Evolutionary conservation across 2,329 filamentous ascomycete genomes (phyloP).

Genomic region (Alternaria sp.): DNA sequence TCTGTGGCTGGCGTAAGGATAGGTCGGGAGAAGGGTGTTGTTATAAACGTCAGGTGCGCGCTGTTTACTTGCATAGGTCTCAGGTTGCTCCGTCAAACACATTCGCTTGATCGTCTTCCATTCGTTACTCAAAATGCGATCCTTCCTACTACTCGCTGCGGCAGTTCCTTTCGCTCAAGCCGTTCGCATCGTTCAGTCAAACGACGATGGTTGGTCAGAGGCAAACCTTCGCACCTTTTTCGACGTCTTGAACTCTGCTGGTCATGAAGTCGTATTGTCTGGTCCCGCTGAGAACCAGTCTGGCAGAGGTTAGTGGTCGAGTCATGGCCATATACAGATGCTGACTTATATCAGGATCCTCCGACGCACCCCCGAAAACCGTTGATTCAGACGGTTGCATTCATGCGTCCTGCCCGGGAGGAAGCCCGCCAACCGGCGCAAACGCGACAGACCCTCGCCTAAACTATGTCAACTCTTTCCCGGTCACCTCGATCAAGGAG

Average conservation of each 20-base stretch:
- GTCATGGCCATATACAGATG: background rate
- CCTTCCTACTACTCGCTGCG: conserved; percentile 30
- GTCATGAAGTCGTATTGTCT: conserved; percentile 69
- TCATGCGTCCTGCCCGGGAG: conserved; percentile 65
- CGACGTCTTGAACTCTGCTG: conserved; percentile 60
- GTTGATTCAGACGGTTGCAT: conserved; percentile 62
- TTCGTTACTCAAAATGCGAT: conserved; percentile 45
- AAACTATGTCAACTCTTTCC: conserved; percentile 76
- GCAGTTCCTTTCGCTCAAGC: conserved; percentile 36
- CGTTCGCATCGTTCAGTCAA: conserved; percentile 61
- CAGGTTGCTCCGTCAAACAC: background rate
- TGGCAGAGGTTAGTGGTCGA: conserved; percentile 58
- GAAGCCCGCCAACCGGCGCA: conserved; percentile 62
- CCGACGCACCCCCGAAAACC: conserved; percentile 55
- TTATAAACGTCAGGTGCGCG: conserved; percentile 15
- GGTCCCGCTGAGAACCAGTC: conserved; percentile 72
- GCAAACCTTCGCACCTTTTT: conserved; percentile 68
- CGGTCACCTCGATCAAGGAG: conserved; percentile 67
- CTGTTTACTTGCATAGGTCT: background rate
- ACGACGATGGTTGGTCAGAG: conserved; percentile 79
- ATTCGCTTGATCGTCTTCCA: conserved; percentile 30
- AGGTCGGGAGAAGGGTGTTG: background rate
- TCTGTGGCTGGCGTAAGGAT: background rate
- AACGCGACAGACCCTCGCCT: conserved; percentile 65
- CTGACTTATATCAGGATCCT: conserved; percentile 56